These are phyloP conservation scores for Musa itinerans DNA, from an alignment of 176 grass and related monocot genomes.

Conservation along the genomic window DNA sequence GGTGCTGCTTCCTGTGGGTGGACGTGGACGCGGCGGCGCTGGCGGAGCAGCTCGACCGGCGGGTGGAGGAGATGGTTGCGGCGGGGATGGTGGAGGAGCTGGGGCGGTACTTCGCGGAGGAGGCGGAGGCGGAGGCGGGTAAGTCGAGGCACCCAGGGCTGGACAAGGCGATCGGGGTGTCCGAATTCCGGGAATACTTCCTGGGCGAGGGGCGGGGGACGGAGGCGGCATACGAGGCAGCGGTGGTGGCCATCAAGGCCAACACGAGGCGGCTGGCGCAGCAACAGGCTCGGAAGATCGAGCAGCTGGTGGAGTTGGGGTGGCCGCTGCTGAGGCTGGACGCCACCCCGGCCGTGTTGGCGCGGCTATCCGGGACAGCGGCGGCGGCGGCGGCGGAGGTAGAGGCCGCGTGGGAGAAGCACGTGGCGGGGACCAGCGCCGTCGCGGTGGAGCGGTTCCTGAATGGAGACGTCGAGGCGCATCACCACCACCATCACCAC, in stretches of 20 bases:
- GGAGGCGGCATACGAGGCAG: conserved; percentile 13
- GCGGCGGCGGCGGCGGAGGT: neutral
- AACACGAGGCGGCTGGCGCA: conserved; percentile 50
- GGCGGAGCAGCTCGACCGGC: conserved; percentile 44
- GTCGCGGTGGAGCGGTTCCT: conserved; percentile 48
- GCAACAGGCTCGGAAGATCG: conserved; percentile 57
- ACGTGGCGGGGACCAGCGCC: conserved; percentile 43
- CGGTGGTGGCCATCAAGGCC: conserved; percentile 54
- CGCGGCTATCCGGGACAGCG: conserved; percentile 17
- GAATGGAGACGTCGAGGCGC: neutral
- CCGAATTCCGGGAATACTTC: conserved; percentile 54
- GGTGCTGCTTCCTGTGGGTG: conserved; percentile 73
- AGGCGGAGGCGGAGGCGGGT: conserved; percentile 10
- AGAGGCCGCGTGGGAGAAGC: conserved; percentile 36
- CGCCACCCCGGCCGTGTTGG: conserved; percentile 40
- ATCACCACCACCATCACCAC: neutral
- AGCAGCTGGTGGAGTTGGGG: conserved; percentile 36
- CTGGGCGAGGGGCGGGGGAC: neutral
- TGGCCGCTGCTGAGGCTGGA: conserved; percentile 53
- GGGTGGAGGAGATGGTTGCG: conserved; percentile 66
- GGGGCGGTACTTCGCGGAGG: conserved; percentile 32
- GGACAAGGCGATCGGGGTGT: conserved; percentile 69
- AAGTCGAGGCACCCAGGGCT: conserved; percentile 32
- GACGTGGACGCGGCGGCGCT: conserved; percentile 43
- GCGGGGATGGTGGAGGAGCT: conserved; percentile 69